Evolutionary conservation across 352 stramenopile genomes (phyloP), one percentile per base, ranked within the genome.

Genomic region (Globisporangium iwayamae): DNA sequence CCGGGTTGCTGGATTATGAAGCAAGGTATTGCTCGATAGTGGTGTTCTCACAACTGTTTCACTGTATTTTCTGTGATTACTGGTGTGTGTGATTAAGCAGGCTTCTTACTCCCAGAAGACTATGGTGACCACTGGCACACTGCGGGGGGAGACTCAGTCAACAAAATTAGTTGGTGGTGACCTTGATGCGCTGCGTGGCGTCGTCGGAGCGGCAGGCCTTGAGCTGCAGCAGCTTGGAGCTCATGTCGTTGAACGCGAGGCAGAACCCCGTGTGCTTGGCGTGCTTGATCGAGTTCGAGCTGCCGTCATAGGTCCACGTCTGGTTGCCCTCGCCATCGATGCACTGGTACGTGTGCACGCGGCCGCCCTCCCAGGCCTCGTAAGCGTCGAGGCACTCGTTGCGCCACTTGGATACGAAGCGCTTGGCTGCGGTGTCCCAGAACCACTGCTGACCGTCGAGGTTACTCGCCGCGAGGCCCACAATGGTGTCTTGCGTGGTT

Each of bases 331-430:
- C 81, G 14, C 57, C 60, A 8, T 68, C 59, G 22, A 87, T 78
- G 66, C 82, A 91, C 14, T 41, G 28, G 60, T 81, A 91, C 36
- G 74, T 73, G 70, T 89, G 82, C 43, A 91, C 78, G 34, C 65
- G 66, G n/a, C 77, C 82, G 36, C 78, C 79, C 18, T 81, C 57
- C 74, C 65, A 76, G 11, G 45, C 68, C 63, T 91, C 78, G 67
- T 89, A 90, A 13, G 74, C 79, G 43, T 90, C 79, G 50, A 90
- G 62, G 60, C 81, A 90, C 56, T 74, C 65, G n/a, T 72, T 65
- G 56, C 76, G 78, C 67, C 70, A 70, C 61, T 81, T 79, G 60
- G 73, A 75, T 25, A 69, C 39, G 39, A 89, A 34, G 11, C 65
- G 68, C 59, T 82, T 70, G 36, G 73, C 69, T 51, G 69, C 69